Evolutionary conservation across 2,329 filamentous ascomycete genomes (phyloP), one percentile per base, ranked within the genome.

Genomic region (Colletotrichum lindemuthianum): DNA sequence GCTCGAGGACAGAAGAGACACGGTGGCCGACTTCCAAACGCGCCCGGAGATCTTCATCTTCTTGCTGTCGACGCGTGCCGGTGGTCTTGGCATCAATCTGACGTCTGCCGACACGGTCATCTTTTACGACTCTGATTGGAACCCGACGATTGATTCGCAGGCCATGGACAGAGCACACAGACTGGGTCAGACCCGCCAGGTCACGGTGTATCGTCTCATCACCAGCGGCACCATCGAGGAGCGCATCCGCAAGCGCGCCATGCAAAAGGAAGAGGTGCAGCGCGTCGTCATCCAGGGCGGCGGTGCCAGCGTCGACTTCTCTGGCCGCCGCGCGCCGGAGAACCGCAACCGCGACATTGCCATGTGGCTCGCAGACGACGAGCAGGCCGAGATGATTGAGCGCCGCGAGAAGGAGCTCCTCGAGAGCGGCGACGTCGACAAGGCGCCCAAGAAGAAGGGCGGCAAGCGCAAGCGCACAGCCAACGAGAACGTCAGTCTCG

Each of bases 101-200:
- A 98, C 96, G 6, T 91, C 92, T 56, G 96, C 96, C 16, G 96
- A 99, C 76, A 99, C 96, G 0, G 96, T 99, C 79, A 98, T 99
- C 78, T 99, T 99, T 82, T 99, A 99, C 84, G 96, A 99, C 76
- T 97, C 93, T 10, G 96, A 99, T 77, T 99, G 96, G 96, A 99
- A 99, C 76, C 96, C 96, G 0, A 98, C 96, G 4, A 98, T 98
- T 73, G 96, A 99, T 77, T 97, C 92, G 57, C 96, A 99, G 77
- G 96, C 96, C 78, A 98, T 98, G 96, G 96, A 99, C 78, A 92
- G 96, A 77, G 96, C 96, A 11, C 96, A 99, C 87, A 92, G 96
- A 86, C 87, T 99, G 40, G 96, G 96, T 53, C 95, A 99, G 78
- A 98, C 95, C 2, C 88, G 88, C 70, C 96, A 99, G 79, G 96